These are phyloP conservation scores for Acanthochlamys bracteata DNA, from an alignment of 106 monocot species.

Conservation along the genomic window DNA sequence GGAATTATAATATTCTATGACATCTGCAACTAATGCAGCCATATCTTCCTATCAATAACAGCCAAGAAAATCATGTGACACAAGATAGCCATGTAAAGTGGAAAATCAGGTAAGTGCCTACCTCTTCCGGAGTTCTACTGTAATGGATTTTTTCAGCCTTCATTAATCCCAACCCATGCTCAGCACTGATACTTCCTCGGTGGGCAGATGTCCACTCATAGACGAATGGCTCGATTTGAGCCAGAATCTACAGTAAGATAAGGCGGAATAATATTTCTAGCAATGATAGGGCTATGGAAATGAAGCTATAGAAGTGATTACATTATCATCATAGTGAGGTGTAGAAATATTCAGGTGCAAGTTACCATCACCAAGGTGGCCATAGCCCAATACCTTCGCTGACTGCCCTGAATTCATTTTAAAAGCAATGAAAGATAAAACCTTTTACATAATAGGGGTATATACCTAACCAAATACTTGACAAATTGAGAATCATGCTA, in stretches of 20 bases:
- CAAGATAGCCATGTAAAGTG: too few relatives aligned
- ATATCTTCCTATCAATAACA: too few relatives aligned
- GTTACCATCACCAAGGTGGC: constrained; percentile 97
- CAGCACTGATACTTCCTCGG: constrained; percentile 90
- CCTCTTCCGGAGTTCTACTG: constrained; percentile 82
- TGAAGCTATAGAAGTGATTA: constrained; percentile 12
- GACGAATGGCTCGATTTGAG: constrained; percentile 90
- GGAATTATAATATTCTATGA: too few relatives aligned
- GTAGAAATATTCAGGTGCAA: constrained; percentile 82
- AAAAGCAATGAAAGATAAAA: too few relatives aligned
- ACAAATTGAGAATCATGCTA: not conserved
- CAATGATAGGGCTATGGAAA: not conserved
- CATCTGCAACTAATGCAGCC: too few relatives aligned
- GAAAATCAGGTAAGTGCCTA: constrained; percentile 14
- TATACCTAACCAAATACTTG: too few relatives aligned
- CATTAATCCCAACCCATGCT: constrained; percentile 95
- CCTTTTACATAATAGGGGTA: too few relatives aligned
- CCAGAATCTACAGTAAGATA: constrained; percentile 38
- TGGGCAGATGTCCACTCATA: constrained; percentile 90
- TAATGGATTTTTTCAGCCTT: constrained; percentile 98
- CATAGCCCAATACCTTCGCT: constrained; percentile 77
- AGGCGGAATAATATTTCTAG: not conserved
- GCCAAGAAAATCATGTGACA: too few relatives aligned
- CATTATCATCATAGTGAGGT: constrained; percentile 58
- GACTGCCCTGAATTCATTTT: constrained; percentile 29